These are phyloP conservation scores for Penicillium diatomitis DNA, from an alignment of 495 filamentous ascomycete species.

Conservation along the genomic window DNA sequence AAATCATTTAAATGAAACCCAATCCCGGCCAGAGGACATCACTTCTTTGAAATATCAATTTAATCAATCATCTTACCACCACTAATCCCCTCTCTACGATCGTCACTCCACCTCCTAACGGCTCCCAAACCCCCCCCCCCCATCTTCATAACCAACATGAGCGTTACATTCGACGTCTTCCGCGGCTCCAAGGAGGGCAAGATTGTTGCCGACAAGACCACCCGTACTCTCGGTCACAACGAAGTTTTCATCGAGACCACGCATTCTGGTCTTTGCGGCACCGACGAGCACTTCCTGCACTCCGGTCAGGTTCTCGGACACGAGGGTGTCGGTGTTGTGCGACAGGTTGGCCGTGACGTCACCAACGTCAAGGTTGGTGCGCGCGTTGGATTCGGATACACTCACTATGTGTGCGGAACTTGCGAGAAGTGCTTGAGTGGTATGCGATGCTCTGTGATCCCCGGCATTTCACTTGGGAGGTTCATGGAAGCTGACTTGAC, in stretches of 20 bases:
- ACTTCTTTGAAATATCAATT: too few relatives aligned
- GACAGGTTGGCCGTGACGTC: conserved; percentile 39
- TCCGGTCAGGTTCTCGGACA: conserved; percentile 30
- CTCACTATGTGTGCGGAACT: conserved; percentile 35
- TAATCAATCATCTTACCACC: neutral
- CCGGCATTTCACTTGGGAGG: neutral
- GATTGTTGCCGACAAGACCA: conserved; percentile 22
- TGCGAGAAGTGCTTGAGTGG: conserved; percentile 47
- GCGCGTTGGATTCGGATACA: conserved; percentile 43
- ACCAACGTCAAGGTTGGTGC: conserved; percentile 42
- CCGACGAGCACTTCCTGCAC: conserved; percentile 32
- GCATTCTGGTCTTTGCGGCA: conserved; percentile 35
- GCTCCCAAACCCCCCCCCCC: too few relatives aligned
- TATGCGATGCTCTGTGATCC: neutral
- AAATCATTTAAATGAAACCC: neutral
- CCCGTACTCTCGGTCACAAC: conserved; percentile 17
- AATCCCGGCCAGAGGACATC: neutral
- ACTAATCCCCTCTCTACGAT: neutral
- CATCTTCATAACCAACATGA: conserved; percentile 9
- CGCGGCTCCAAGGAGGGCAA: conserved; percentile 23
- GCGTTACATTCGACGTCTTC: conserved; percentile 25
- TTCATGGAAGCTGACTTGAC: neutral
- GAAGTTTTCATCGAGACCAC: conserved; percentile 39
- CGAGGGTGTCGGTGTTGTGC: conserved; percentile 48
- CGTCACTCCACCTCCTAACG: too few relatives aligned